phyloP scores from a whole-genome alignment of 1,284 basidiomycete species.

The Apiotrichum mycotoxinovorans region DNA sequence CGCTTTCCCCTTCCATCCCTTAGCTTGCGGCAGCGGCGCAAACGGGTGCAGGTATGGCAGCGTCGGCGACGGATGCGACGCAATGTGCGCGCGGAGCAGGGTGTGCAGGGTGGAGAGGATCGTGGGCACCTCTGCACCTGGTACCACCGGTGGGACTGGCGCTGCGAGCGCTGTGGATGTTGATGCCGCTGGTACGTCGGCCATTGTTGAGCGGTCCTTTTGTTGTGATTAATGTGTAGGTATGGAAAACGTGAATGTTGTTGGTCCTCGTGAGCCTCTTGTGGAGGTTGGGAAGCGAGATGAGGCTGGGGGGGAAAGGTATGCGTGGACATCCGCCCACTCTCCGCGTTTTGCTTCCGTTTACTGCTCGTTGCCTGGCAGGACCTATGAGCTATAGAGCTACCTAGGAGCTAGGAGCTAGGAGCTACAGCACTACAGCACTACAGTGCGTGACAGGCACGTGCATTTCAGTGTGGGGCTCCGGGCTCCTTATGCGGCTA shows the following conservation, averaged over 20 bases:
- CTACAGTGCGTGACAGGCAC: too few relatives aligned
- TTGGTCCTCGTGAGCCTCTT: too few relatives aligned
- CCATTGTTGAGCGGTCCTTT: background rate
- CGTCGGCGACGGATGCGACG: slow-evolving; percentile 18
- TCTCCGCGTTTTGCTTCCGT: too few relatives aligned
- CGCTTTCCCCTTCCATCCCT: slow-evolving; percentile 19
- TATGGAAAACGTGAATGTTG: too few relatives aligned
- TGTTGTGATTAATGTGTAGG: background rate
- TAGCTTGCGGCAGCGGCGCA: slow-evolving; percentile 17
- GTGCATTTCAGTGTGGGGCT: too few relatives aligned
- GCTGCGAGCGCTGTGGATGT: background rate
- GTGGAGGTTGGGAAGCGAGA: too few relatives aligned
- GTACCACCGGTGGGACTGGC: background rate
- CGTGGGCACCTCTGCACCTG: slow-evolving; percentile 8
- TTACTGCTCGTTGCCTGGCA: background rate
- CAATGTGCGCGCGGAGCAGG: slow-evolving; percentile 22
- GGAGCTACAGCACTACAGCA: too few relatives aligned
- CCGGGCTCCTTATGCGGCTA: too few relatives aligned
- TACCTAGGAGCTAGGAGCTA: too few relatives aligned
- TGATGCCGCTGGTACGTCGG: slow-evolving; percentile 1
- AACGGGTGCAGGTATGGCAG: slow-evolving; percentile 31
- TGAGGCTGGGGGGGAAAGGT: too few relatives aligned
- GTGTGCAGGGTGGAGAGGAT: slow-evolving; percentile 25
- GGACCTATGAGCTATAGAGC: too few relatives aligned
- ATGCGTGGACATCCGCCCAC: too few relatives aligned